Evolutionary conservation across 2,329 filamentous ascomycete species (phyloP).

Genomic region (Aureobasidium subglaciale): DNA sequence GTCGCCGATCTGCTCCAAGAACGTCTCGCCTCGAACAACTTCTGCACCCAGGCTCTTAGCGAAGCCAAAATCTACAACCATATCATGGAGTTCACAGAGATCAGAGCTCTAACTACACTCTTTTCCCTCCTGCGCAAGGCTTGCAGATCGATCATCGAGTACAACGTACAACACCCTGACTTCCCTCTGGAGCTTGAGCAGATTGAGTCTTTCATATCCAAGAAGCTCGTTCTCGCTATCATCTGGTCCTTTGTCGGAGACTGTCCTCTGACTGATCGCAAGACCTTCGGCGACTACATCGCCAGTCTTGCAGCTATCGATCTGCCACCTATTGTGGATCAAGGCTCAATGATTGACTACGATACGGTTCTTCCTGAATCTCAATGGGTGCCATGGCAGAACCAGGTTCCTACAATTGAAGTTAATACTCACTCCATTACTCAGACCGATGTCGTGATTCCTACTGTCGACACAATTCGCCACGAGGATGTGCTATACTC

Average conservation of each 20-base stretch:
- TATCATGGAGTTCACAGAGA: constrained; percentile 96
- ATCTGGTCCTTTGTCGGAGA: constrained; percentile 97
- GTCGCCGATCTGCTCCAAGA: constrained; percentile 72
- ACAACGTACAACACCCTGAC: constrained; percentile 89
- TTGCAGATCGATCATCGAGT: constrained; percentile 86
- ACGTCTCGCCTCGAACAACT: constrained; percentile 69
- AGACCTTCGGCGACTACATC: constrained; percentile 79
- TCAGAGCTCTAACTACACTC: constrained; percentile 81
- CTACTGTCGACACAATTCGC: constrained; percentile 90
- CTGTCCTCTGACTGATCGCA: constrained; percentile 80
- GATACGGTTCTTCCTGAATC: constrained; percentile 80
- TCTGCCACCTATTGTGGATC: constrained; percentile 50
- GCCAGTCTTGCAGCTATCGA: constrained; percentile 79
- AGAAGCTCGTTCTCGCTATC: constrained; percentile 85
- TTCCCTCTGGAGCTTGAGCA: constrained; percentile 89
- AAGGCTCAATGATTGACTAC: constrained; percentile 87
- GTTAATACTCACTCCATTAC: constrained; percentile 98
- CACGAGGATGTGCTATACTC: constrained; percentile 99
- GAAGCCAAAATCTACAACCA: constrained; percentile 75
- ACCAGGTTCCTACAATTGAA: constrained; percentile 86
- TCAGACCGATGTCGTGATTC: constrained; percentile 97
- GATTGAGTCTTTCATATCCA: constrained; percentile 80
- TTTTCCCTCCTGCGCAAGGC: constrained; percentile 95
- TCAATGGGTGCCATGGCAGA: constrained; percentile 91
- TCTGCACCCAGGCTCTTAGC: constrained; percentile 69